Conservation (phyloP, 257 asterid genomes). For the Solanum sitiens region DNA sequence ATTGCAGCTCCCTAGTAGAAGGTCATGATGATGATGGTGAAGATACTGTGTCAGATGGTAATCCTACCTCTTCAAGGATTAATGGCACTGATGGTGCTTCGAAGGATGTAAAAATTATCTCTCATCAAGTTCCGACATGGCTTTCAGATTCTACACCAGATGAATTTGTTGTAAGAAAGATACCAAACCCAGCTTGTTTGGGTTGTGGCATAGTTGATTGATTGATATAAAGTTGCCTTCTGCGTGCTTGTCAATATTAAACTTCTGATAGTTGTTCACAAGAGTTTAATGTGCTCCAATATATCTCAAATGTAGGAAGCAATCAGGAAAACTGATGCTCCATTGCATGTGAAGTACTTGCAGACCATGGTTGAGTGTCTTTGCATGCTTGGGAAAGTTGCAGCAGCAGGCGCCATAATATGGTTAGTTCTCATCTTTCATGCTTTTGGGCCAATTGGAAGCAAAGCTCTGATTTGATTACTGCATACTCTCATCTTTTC, state of each 20-base stretch:
- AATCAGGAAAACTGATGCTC: conserved; percentile 80
- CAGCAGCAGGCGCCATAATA: conserved; percentile 97
- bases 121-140: conserved; percentile 78
- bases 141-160: conserved; percentile 92
- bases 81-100: conserved; percentile 50
- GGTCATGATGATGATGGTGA: conserved; percentile 69
- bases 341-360: conserved; percentile 84
- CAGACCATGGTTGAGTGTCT: conserved; percentile 96
- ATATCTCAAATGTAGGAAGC: conserved; percentile 60
- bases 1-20: conserved; percentile 58
- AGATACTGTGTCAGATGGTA: conserved; percentile 32
- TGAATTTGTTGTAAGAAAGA: conserved; percentile 83
- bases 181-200: conserved; percentile 13
- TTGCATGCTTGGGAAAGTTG: conserved; percentile 96
- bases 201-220: not conserved
- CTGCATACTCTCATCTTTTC: not conserved
- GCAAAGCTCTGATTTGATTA: not conserved
- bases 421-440: conserved; percentile 50
- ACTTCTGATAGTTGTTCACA: not conserved
- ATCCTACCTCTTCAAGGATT: conserved; percentile 40
- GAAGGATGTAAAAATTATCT: conserved; percentile 37
- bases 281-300: not conserved
- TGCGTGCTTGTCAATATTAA: conserved; percentile 6
- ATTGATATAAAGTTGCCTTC: not conserved
- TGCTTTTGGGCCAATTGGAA: not conserved